Evolutionary conservation across 352 stramenopile species (phyloP), one percentile per base, ranked within the genome.

Genomic region (Phytophthora pistaciae): DNA sequence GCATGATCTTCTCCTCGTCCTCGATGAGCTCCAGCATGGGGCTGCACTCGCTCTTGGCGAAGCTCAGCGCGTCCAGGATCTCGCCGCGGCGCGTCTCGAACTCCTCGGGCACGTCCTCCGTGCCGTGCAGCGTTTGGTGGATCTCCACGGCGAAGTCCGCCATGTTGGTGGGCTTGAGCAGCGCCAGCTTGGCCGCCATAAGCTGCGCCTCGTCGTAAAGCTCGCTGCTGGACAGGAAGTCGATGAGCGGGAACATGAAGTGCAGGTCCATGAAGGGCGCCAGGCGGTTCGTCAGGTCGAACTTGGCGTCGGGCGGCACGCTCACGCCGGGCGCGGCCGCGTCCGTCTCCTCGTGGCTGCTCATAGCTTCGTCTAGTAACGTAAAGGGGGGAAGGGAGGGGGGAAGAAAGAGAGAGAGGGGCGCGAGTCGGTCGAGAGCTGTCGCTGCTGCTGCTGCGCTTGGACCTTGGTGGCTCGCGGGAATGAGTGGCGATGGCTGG

Each of bases 181-280:
- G 84, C 64, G 88, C 85, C 50, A 99, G 79, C 66, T 98, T 97
- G 64, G 96, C 95, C 42, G 88, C 87, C 76, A 94, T 89, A 54
- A 98, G 85, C 73, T 97, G 79, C 25, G 87, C 79, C 53, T 98
- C 94, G 72, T 98, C 92, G 75, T 98, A 99, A 56, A 96, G 80
- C 63, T 98, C 91, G 53, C 90, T 91, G 67, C 88, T 95, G 21
- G 87, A 88, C 46, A 98, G 72, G 70, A 98, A 99, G 75, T 99
- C 95, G 67, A 99, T 96, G 53, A 99, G 83, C 68, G 96, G 96
- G 85, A 99, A 99, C 89, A 99, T 98, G 80, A 99, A 98, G 91
- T 99, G 97, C 52, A 98, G 87, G 75, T 99, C 97, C 84, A 99
- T 95, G 80, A 97, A 98, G 58, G 96, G 93, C 63, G 93, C 95